Base-by-base conservation (phyloP, 129 eudicot species). In the Chrysanthemum makinoi region DNA sequence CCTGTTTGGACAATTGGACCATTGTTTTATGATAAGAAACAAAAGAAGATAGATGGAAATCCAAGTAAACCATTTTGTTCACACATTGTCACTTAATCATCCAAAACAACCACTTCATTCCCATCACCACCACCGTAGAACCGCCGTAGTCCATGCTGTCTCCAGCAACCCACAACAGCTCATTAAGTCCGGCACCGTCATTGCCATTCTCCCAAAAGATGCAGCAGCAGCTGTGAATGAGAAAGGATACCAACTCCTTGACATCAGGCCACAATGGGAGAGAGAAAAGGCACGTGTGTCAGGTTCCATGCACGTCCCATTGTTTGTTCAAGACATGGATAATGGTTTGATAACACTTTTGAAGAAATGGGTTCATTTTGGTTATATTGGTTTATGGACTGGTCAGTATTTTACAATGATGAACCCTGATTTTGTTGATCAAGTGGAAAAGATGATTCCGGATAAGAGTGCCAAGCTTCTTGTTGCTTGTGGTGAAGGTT, bases 291-390 rank as follows among this genome's bases (percentile, higher is more conserved):
- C 99, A 70, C 82, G 89, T 51, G 97, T 95, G 7, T 13, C 81
- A 5, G 97, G 94, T 68, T 86, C 96, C 8, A 54, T 90, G 86
- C 97, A 95, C 81, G 95, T 90, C 77, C 99, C 99, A 24, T 75
- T 95, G 74, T 90, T 90, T 73, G 75, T 95, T 10, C 69, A 87
- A 69, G 99, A 95, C 68, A 83, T 65, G 83, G 99, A 88, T 76
- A 87, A 84, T 43, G 68, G 91, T 18, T 84, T 82, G 3, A 0
- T 95, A 1, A 87, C 99, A 0, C 77, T 95, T 11, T 57, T 90
- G 62, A 95, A 90, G 81, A 95, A 95, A 75, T 95, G 99, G 99
- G 97, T 95, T 20, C 99, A 95, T 62, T 86, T 95, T 66, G 99
- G 99, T 51, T 94, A 94, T 75, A 90, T 94, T 81, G 99, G 96